Conservation (phyloP, 176 grass and related monocot genomes). For the Bromus sterilis region DNA sequence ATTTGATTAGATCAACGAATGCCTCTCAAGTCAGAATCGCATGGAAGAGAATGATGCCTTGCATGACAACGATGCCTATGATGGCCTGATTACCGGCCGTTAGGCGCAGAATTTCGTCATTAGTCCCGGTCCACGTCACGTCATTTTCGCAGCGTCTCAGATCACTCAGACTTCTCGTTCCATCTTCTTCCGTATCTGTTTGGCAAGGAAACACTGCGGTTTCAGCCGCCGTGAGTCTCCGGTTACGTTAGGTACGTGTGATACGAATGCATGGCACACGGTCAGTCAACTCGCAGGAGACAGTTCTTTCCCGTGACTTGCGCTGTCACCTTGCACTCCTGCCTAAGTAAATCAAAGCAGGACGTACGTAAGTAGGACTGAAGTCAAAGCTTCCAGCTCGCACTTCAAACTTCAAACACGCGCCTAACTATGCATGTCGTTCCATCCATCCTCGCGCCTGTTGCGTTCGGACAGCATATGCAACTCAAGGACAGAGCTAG, state of each 20-base stretch:
- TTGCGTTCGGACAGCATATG: not conserved
- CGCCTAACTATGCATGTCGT: not conserved
- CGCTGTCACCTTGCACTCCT: too few species aligned
- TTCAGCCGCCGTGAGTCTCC: not conserved
- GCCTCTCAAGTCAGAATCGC: too few species aligned
- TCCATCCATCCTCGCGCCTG: not conserved
- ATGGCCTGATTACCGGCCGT: not conserved
- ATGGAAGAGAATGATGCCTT: not conserved
- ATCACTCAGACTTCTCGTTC: too few species aligned
- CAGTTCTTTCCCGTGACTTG: too few species aligned
- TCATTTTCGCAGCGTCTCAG: not conserved
- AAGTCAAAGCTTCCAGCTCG: not conserved
- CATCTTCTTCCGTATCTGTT: not conserved
- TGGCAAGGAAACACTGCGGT: not conserved
- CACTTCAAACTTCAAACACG: not conserved
- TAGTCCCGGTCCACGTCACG: not conserved
- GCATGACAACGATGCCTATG: not conserved
- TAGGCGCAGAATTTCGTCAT: not conserved
- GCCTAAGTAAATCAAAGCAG: too few species aligned
- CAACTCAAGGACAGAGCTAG: not conserved
- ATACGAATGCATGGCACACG: not conserved
- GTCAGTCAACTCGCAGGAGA: not conserved
- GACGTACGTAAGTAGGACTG: too few species aligned
- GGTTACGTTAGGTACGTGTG: not conserved
- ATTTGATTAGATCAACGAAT: fast-evolving